These are phyloP conservation scores for Colletotrichum truncatum DNA, from an alignment of 2,329 filamentous ascomycete genomes.

Conservation along the genomic window DNA sequence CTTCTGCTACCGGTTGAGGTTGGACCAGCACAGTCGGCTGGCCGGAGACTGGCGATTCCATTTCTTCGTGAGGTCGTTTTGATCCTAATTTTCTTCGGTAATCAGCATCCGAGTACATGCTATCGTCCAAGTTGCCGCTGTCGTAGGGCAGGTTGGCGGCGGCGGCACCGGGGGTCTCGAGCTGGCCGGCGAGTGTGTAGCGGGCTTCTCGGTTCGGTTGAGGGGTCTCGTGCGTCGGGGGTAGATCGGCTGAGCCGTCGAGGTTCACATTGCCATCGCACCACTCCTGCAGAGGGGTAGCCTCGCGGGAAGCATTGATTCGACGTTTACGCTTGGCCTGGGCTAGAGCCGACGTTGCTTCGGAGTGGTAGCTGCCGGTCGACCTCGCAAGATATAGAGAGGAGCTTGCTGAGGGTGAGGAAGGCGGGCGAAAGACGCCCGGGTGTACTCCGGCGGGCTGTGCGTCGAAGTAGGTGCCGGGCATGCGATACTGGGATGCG, in stretches of 20 bases:
- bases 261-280: slow-evolving; percentile 37
- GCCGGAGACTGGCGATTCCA: slow-evolving; percentile 43
- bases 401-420: slow-evolving; percentile 39
- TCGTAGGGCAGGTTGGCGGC: slow-evolving; percentile 37
- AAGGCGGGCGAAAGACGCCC: slow-evolving; percentile 57
- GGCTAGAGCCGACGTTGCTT: slow-evolving; percentile 39
- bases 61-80: slow-evolving; percentile 48
- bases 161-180: slow-evolving; percentile 55
- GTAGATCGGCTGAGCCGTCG: slow-evolving; percentile 38
- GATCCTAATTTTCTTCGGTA: slow-evolving; percentile 63
- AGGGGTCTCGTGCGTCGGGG: slow-evolving; percentile 7
- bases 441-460: slow-evolving; percentile 48
- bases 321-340: slow-evolving; percentile 59
- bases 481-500: slow-evolving; percentile 43
- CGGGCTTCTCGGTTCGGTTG: slow-evolving; percentile 33
- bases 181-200: slow-evolving; percentile 64
- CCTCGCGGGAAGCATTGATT: slow-evolving; percentile 36
- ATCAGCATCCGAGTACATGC: slow-evolving; percentile 65
- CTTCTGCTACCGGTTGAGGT: slow-evolving; percentile 42
- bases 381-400: slow-evolving; percentile 45
- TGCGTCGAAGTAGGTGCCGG: slow-evolving; percentile 44
- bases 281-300: slow-evolving; percentile 45
- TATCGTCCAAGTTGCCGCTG: slow-evolving; percentile 56
- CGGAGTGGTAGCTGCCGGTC: slow-evolving; percentile 49
- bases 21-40: slow-evolving; percentile 44